A percentile compares a stretch with the other conserved stretches of the same genome.
phyloP scores from a whole-genome alignment of 345 rosid species.

The Populus alba region DNA sequence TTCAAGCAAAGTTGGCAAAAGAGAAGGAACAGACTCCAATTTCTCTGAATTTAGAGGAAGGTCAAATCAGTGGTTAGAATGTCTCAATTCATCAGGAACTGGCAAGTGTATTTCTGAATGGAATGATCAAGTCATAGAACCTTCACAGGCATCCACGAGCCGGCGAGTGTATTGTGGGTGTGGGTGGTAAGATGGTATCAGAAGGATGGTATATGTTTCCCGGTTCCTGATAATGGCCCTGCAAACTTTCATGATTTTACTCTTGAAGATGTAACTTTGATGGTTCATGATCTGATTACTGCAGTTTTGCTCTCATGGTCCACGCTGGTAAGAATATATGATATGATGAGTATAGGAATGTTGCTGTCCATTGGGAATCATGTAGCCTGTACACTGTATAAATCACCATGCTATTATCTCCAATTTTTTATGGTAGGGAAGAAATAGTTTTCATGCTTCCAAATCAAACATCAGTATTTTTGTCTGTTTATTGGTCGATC shows the following conservation, averaged over 20 bases:
- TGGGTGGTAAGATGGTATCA: not conserved
- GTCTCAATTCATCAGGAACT: not conserved
- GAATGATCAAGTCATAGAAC: not conserved
- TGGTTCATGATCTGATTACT: not conserved
- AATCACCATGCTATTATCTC: not conserved
- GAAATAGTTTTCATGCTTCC: not conserved
- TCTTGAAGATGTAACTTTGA: not conserved
- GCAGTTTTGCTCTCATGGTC: not conserved
- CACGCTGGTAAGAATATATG: not conserved
- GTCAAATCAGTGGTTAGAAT: not conserved
- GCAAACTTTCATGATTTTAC: not conserved
- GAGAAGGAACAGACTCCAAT: conserved; percentile 40
- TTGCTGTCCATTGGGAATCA: not conserved
- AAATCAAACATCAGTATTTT: not conserved
- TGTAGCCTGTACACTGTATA: not conserved
- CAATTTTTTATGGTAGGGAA: not conserved
- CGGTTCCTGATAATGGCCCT: not conserved
- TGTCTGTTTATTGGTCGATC: not conserved
- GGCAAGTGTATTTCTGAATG: not conserved
- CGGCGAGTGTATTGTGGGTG: not conserved
- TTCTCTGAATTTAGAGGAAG: not conserved
- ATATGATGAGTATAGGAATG: not conserved
- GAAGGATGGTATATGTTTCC: not conserved
- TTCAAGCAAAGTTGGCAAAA: conserved; percentile 80
- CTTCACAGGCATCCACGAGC: not conserved